These are phyloP conservation scores for Pseudogymnoascus sp. DNA, from an alignment of 2,329 filamentous ascomycete genomes.

Conservation along the genomic window DNA sequence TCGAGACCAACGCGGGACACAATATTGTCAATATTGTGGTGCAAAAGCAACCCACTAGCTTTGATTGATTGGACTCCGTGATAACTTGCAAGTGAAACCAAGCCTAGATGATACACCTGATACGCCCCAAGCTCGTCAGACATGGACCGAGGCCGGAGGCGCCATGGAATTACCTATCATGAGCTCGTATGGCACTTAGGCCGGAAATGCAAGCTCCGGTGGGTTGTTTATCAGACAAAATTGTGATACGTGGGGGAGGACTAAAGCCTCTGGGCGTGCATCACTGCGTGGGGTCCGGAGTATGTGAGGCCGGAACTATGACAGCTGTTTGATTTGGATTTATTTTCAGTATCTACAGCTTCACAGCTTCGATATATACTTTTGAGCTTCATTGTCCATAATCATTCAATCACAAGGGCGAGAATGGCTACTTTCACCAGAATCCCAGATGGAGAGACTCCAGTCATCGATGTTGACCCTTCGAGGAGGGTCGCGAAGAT, in stretches of 20 bases:
- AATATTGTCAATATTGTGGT: background rate
- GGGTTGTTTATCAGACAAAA: background rate
- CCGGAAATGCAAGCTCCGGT: background rate
- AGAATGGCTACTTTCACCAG: conserved; percentile 66
- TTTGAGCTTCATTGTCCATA: background rate
- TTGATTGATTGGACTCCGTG: background rate
- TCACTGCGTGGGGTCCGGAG: background rate
- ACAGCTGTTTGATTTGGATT: background rate
- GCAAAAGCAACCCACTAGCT: background rate
- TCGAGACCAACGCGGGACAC: background rate
- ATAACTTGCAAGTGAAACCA: background rate
- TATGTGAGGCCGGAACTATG: background rate
- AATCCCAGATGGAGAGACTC: conserved; percentile 49
- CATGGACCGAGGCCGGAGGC: background rate
- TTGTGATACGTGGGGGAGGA: background rate
- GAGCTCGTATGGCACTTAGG: background rate
- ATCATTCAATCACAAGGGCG: background rate
- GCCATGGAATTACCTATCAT: background rate
- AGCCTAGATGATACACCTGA: background rate
- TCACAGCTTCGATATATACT: background rate
- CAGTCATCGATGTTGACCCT: conserved; percentile 58
- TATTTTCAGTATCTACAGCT: background rate
- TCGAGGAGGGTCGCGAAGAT: conserved; percentile 61
- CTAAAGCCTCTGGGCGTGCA: background rate
- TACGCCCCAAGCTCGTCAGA: background rate